A percentile compares a stretch with the other conserved stretches of the same genome.
These are phyloP conservation scores for Rhynchosporium agropyri DNA, from an alignment of 2,329 filamentous ascomycete genomes.

Conservation along the genomic window DNA sequence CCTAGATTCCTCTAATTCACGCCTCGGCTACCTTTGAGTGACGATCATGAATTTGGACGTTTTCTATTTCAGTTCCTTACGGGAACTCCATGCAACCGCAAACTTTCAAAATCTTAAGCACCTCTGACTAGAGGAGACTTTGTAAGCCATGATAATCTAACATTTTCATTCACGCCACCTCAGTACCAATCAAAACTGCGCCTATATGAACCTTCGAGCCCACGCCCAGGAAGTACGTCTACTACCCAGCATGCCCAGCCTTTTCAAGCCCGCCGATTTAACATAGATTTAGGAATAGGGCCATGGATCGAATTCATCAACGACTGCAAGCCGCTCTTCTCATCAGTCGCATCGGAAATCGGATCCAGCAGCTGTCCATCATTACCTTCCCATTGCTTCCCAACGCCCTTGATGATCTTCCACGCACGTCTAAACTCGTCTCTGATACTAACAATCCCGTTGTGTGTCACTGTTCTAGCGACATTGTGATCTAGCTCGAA, in stretches of 20 bases:
- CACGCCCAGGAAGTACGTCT: background rate
- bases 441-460: slow-evolving; percentile 78
- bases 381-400: slow-evolving; percentile 41
- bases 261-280: background rate
- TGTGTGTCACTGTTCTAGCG: slow-evolving; percentile 80
- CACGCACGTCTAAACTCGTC: slow-evolving; percentile 84
- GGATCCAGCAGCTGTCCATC: slow-evolving; percentile 37
- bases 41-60: no score
- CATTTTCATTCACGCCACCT: slow-evolving; percentile 3
- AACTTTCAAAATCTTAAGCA: background rate
- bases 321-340: slow-evolving; percentile 28
- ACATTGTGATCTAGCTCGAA: slow-evolving; percentile 90
- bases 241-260: background rate
- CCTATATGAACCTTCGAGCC: background rate
- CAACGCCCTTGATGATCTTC: slow-evolving; percentile 64
- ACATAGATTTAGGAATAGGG: background rate
- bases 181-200: background rate
- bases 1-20: no score
- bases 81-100: background rate
- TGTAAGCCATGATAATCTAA: background rate
- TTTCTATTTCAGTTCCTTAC: no score
- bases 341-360: slow-evolving; percentile 18
- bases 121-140: background rate
- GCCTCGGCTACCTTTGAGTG: no score
- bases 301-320: slow-evolving; percentile 38